Conservation (phyloP, 345 rosid genomes). For the Aurinia saxatilis region DNA sequence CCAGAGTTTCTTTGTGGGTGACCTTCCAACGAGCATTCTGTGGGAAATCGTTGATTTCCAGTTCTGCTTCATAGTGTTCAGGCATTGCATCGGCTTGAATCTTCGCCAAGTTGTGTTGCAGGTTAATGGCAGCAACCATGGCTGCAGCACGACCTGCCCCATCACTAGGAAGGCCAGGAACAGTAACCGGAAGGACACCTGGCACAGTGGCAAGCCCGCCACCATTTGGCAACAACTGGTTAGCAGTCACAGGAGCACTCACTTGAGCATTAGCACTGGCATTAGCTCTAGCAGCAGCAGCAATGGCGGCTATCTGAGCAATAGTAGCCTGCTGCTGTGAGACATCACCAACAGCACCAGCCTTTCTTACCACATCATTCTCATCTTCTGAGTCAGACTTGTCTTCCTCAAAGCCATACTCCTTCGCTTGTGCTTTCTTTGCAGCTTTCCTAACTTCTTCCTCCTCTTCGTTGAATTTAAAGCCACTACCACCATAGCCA, state of each 20-base stretch:
- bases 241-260: conserved; percentile 29
- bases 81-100: conserved; percentile 97
- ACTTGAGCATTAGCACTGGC: conserved; percentile 18
- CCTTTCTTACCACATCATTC: conserved; percentile 82
- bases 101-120: conserved; percentile 85
- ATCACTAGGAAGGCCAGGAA: conserved; percentile 44
- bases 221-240: conserved; percentile 41
- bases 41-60: conserved; percentile 92
- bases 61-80: conserved; percentile 94
- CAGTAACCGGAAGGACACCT: conserved; percentile 37
- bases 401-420: conserved; percentile 96
- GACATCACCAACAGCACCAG: conserved; percentile 56
- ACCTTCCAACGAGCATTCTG: conserved; percentile 99
- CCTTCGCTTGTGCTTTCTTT: conserved; percentile 92
- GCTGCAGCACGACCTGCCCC: conserved; percentile 89
- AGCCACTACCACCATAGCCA: conserved; percentile 97
- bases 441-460: conserved; percentile 92
- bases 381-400: conserved; percentile 95
- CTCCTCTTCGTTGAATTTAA: conserved; percentile 96
- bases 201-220: conserved; percentile 38
- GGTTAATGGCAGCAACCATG: conserved; percentile 78
- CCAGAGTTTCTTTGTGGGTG: conserved; percentile 96
- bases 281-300: conserved; percentile 53
- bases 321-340: conserved; percentile 80
- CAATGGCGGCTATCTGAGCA: conserved; percentile 61